A percentile compares a stretch with the other conserved stretches of the same genome.
Conservation (phyloP, 192 early-diverging fungal species). For the Entomortierella parvispora region DNA sequence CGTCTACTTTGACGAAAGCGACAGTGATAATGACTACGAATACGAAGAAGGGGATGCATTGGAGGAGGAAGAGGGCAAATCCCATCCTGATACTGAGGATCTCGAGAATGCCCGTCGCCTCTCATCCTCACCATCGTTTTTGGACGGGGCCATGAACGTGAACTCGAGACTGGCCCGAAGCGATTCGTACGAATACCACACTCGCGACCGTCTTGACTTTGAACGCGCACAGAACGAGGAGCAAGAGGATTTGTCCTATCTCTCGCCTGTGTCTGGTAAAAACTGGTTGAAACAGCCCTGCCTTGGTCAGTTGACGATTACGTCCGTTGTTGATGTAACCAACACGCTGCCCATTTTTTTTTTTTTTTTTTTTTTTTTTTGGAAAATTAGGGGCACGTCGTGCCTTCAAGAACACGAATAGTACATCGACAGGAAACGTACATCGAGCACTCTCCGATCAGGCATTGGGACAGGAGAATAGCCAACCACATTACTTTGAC, state of each 20-base stretch:
- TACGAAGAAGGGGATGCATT: not conserved
- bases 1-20: constrained; percentile 19
- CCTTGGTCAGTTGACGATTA: not conserved
- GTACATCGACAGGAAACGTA: not conserved
- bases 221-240: constrained; percentile 21
- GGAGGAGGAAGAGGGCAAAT: constrained; percentile 8
- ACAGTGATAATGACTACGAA: not conserved
- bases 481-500: constrained; percentile 8
- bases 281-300: not conserved
- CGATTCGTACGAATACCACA: constrained; percentile 1
- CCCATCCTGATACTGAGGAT: not conserved
- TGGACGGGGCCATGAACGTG: constrained; percentile 3
- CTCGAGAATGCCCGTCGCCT: not conserved
- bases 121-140: constrained; percentile 5
- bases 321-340: no score
- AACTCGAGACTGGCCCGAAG: constrained; percentile 6
- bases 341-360: no score
- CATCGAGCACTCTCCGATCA: not conserved
- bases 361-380: not conserved
- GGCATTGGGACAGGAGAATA: constrained; percentile 9
- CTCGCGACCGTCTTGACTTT: constrained; percentile 15
- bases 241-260: constrained; percentile 27
- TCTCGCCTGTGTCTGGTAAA: constrained; percentile 28
- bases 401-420: constrained; percentile 5
- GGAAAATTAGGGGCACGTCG: not conserved